Percentiles rank a stretch among this genome's conserved stretches.
Conservation (phyloP, 2,329 filamentous ascomycete species). For the Ramichloridium luteum region DNA sequence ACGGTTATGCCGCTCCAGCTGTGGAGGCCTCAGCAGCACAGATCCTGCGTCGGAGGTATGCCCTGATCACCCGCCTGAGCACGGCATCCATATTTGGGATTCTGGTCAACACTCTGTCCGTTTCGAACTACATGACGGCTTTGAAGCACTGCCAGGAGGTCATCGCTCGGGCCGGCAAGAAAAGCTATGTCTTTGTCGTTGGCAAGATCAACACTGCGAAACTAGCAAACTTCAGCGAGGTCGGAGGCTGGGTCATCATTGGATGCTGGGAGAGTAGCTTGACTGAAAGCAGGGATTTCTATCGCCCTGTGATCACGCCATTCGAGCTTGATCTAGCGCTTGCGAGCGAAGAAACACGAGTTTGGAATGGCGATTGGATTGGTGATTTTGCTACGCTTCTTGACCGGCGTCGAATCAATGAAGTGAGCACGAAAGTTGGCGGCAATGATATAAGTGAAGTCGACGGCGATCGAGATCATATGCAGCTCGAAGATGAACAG, state of each 20-base stretch:
- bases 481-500: conserved; percentile 33
- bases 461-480: conserved; percentile 29
- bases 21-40: conserved; percentile 41
- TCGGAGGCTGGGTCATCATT: conserved; percentile 93
- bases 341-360: conserved; percentile 57
- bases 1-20: conserved; percentile 17
- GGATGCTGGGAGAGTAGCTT: conserved; percentile 96
- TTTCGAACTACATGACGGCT: conserved; percentile 77
- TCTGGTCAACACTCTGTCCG: conserved; percentile 86
- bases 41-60: conserved; percentile 73
- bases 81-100: conserved; percentile 83
- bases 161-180: conserved; percentile 75
- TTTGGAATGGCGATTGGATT: conserved; percentile 84
- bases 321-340: conserved; percentile 79
- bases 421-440: neutral
- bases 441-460: conserved; percentile 10
- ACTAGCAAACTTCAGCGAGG: conserved; percentile 88
- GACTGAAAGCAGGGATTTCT: conserved; percentile 81
- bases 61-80: conserved; percentile 65
- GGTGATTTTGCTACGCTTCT: conserved; percentile 67
- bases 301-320: conserved; percentile 81
- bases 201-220: conserved; percentile 94
- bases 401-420: conserved; percentile 20
- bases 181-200: conserved; percentile 90
- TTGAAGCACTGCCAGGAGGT: conserved; percentile 59